Percentiles rank a stretch among this genome's conserved stretches.
Conservation (phyloP, 2,329 filamentous ascomycete species). For the Dryadomyces quercivorus region DNA sequence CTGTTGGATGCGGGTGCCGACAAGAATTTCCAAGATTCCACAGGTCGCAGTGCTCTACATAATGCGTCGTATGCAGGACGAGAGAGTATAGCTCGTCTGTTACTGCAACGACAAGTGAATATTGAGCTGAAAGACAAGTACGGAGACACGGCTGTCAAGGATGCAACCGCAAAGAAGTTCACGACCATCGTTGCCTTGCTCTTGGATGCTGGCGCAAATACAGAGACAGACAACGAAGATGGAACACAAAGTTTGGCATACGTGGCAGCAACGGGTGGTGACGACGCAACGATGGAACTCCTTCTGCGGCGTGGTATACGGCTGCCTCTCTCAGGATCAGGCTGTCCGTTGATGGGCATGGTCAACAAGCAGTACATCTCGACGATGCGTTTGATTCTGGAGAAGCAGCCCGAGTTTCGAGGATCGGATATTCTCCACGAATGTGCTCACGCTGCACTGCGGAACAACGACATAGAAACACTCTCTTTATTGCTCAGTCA, state of each 20-base stretch:
- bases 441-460: neutral
- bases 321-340: neutral
- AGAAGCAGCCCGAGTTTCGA: neutral
- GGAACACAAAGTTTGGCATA: neutral
- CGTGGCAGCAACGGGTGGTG: neutral
- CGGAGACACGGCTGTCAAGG: neutral
- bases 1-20: neutral
- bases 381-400: neutral
- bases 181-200: neutral
- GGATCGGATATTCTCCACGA: neutral
- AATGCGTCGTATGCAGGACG: neutral
- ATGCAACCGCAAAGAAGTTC: neutral
- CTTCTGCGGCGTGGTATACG: neutral
- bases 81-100: neutral
- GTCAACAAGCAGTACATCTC: neutral
- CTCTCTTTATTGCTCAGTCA: neutral
- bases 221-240: neutral
- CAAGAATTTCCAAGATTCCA: neutral
- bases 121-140: neutral
- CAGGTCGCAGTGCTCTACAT: neutral
- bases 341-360: neutral
- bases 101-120: neutral
- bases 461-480: neutral
- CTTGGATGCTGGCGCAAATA: neutral
- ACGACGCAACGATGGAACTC: neutral